phyloP scores from a whole-genome alignment of 78 protist genomes.

The Trichosphaerium sp. region DNA sequence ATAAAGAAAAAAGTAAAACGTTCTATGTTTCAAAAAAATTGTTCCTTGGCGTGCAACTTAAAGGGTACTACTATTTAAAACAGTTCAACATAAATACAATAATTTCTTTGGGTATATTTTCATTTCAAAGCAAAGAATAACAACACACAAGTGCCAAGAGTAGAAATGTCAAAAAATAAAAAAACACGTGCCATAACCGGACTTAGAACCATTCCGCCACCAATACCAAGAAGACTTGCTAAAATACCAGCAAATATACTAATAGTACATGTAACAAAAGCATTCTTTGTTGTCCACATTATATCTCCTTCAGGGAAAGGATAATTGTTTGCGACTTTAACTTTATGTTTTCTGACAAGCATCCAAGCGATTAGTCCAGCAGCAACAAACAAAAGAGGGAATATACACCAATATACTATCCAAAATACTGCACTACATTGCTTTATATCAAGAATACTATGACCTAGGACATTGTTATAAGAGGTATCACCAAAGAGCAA shows the following conservation, averaged over 20 bases:
- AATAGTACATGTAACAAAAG: neutral
- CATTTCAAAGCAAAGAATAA: too few species aligned
- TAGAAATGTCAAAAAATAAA: too few species aligned
- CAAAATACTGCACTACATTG: slow-evolving; percentile 28
- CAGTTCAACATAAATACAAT: too few species aligned
- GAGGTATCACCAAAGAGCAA: too few species aligned
- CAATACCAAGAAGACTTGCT: slow-evolving; percentile 37
- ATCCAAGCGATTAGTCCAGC: slow-evolving; percentile 13
- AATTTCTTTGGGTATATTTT: too few species aligned
- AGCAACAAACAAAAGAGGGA: slow-evolving; percentile 12
- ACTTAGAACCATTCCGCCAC: slow-evolving; percentile 50
- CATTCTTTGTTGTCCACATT: slow-evolving; percentile 8
- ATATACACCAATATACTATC: slow-evolving; percentile 16
- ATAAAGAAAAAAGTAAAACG: too few species aligned
- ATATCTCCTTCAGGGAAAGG: slow-evolving; percentile 49
- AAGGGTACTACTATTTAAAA: too few species aligned
- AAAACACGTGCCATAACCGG: slow-evolving; percentile 32
- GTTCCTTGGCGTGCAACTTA: too few species aligned
- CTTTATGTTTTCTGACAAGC: neutral
- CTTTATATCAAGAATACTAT: slow-evolving; percentile 5
- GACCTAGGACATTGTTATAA: too few species aligned
- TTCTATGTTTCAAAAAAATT: too few species aligned
- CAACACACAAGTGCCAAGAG: too few species aligned
- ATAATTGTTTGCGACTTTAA: neutral
- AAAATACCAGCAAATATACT: slow-evolving; percentile 19